Conservation (phyloP, 495 filamentous ascomycete genomes). For the Penicillium antarcticum region DNA sequence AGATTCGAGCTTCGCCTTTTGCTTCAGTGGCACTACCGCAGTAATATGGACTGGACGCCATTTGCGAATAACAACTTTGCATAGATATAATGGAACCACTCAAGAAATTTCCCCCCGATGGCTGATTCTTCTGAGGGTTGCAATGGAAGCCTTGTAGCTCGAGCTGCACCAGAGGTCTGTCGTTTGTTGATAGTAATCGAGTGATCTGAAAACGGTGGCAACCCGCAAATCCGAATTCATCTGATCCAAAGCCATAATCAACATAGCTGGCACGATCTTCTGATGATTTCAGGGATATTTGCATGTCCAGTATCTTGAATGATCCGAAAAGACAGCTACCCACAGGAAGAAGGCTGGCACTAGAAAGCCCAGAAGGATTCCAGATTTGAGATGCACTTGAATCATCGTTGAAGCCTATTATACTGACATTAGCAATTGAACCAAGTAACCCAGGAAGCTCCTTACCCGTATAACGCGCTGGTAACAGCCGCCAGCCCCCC, state of each 20-base stretch:
- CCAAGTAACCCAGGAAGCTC: no score
- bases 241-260: conserved; percentile 21
- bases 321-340: conserved; percentile 15
- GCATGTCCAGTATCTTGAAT: conserved; percentile 16
- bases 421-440: neutral
- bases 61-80: conserved; percentile 19
- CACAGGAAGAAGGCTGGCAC: conserved; percentile 3
- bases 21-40: no score
- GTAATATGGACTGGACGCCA: conserved; percentile 9
- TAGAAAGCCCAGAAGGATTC: conserved; percentile 6
- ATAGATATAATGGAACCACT: conserved; percentile 17
- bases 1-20: no score
- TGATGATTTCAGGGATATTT: conserved; percentile 2
- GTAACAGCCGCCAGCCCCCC: conserved; percentile 10
- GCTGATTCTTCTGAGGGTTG: conserved; percentile 15
- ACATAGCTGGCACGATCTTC: conserved; percentile 9
- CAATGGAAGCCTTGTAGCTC: conserved; percentile 15
- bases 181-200: neutral
- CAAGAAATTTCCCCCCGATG: neutral
- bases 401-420: conserved; percentile 2
- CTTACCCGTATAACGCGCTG: conserved; percentile 12
- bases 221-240: conserved; percentile 13
- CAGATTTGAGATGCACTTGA: conserved; percentile 6
- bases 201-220: conserved; percentile 21
- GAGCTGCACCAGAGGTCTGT: conserved; percentile 6